Conservation (phyloP, 2,329 filamentous ascomycete genomes). For the Fusarium beomiforme region DNA sequence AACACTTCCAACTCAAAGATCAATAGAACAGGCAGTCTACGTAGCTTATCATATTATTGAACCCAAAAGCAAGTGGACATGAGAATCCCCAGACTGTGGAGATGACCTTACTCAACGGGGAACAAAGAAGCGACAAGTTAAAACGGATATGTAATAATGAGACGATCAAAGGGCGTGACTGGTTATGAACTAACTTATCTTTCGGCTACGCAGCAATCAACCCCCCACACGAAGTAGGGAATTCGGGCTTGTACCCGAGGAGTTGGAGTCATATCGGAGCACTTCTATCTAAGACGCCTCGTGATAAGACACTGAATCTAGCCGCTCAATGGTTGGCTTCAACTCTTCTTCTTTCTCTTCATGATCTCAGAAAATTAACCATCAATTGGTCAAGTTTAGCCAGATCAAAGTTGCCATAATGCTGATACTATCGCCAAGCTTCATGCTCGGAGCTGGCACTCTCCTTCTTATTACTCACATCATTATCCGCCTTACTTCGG, state of each 20-base stretch:
- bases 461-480: constrained; percentile 43
- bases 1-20: background rate
- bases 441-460: constrained; percentile 35
- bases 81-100: constrained; percentile 18
- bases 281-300: constrained; percentile 8
- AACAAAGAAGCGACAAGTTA: constrained; percentile 15
- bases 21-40: background rate
- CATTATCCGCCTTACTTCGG: constrained; percentile 45
- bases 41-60: background rate
- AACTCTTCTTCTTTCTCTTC: background rate
- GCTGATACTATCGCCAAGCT: constrained; percentile 44
- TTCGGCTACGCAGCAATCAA: background rate
- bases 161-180: constrained; percentile 5
- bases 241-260: constrained; percentile 17
- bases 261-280: constrained; percentile 20
- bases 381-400: background rate
- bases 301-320: constrained; percentile 33
- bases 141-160: constrained; percentile 12
- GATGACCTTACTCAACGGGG: constrained; percentile 14
- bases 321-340: background rate
- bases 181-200: constrained; percentile 6
- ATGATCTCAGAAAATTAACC: background rate
- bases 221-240: constrained; percentile 22
- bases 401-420: constrained; percentile 19
- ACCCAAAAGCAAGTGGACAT: background rate